These are phyloP conservation scores for Kluyveromyces lactis DNA, from an alignment of 805 yeast genomes.

Conservation along the genomic window DNA sequence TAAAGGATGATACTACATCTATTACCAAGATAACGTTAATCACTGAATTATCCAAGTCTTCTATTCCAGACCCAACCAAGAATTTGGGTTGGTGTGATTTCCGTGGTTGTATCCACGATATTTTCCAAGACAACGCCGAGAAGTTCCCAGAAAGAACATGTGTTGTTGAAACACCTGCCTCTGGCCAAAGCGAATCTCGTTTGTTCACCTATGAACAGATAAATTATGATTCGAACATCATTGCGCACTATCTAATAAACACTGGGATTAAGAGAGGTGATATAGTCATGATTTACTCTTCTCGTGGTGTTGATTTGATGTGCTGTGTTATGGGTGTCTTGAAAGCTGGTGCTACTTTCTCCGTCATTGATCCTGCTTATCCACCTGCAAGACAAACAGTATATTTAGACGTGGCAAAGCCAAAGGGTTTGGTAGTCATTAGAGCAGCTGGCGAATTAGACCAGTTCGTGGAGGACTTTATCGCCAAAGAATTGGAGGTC, in stretches of 20 bases:
- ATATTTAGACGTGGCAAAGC: conserved; percentile 88
- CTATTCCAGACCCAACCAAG: conserved; percentile 79
- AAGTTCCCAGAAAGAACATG: conserved; percentile 80
- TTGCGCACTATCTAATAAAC: conserved; percentile 77
- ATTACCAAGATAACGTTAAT: conserved; percentile 60
- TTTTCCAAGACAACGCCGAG: conserved; percentile 80
- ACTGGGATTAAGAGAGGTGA: conserved; percentile 86
- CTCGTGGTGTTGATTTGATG: conserved; percentile 94
- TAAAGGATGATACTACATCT: conserved; percentile 30
- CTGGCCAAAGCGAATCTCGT: conserved; percentile 47
- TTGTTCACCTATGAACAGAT: conserved; percentile 80
- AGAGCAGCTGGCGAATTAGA: conserved; percentile 84
- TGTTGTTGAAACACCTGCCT: conserved; percentile 82
- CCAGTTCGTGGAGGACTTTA: conserved; percentile 69
- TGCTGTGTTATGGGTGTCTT: conserved; percentile 96
- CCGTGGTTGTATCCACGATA: conserved; percentile 95
- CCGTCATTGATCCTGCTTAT: conserved; percentile 97
- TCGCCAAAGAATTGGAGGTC: conserved; percentile 62
- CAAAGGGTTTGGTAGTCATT: conserved; percentile 82
- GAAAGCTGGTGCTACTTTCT: conserved; percentile 97
- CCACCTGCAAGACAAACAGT: conserved; percentile 97
- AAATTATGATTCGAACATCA: conserved; percentile 85
- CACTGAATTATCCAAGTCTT: conserved; percentile 51
- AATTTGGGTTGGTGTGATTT: conserved; percentile 86
- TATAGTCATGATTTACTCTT: conserved; percentile 95